Evolutionary conservation across 768 basidiomycete genomes (phyloP), one percentile per base, ranked within the genome.

Genomic region (Clitopilus passeckerianus): DNA sequence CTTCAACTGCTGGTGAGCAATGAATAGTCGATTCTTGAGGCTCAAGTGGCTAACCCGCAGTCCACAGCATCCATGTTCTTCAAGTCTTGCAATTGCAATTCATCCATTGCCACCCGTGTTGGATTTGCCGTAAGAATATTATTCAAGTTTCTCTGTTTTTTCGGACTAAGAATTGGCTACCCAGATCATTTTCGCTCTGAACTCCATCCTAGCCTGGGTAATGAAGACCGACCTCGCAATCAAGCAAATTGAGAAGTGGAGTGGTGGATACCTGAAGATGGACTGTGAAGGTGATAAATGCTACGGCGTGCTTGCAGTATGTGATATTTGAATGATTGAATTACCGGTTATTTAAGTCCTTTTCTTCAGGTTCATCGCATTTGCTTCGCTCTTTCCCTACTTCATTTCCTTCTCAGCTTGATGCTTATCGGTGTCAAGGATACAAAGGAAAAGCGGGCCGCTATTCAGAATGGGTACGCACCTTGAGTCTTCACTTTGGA

Each of bases 61-160:
- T 50, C 63, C 64, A 66, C 74, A 87, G 95, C 95, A 3, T 94
- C 92, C 34, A 94, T 96, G 85, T 93, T 97, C 77, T 95, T 88
- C 83, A 98, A 97, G 79, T 94, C 91, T 33, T 99, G 96, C 74
- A 98, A 98, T 71, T 99, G 97, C 77, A 98, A 98, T 71, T 96
- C 94, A 8, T 96, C 94, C 0, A 98, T 99, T 65, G 97, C 97
- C 0, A 98, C 95, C 46, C 89, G 95, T 68, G 89, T 98, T 59
- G 95, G 95, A 34, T 97, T 95, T 73, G 94, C 93, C 15, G 94
- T 93, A 70, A 60, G 89, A 71, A 22, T 18, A 33, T 1, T 23
- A 35, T 16, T 35, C 27, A 30, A 30, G 4, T 20, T 34, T 15
- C 44, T 14, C 53, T 14, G 16, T 14, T 10, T 16, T 5, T 16